These are phyloP conservation scores for Novymonas esmeraldas DNA, from an alignment of 208 protist species.

Conservation along the genomic window DNA sequence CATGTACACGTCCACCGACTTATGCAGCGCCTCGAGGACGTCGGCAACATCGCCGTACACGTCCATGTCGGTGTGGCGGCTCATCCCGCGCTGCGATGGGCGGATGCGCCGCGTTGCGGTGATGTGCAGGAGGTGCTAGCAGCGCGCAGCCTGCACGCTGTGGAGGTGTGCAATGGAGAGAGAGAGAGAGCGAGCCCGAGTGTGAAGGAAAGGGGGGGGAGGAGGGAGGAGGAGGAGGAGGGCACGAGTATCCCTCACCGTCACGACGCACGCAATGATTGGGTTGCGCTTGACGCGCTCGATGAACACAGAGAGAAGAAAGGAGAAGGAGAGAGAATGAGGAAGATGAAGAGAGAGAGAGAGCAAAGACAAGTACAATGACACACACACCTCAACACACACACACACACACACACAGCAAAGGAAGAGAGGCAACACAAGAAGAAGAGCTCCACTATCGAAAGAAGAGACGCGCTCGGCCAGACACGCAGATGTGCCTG, in stretches of 20 bases:
- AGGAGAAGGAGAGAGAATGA: conserved; percentile 14
- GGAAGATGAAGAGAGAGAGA: conserved; percentile 5
- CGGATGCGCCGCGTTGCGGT: too few species aligned
- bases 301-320: conserved; percentile 6
- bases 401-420: background rate
- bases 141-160: background rate
- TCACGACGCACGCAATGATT: too few species aligned
- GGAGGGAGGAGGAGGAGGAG: background rate
- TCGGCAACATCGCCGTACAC: conserved; percentile 29
- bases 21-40: conserved; percentile 31
- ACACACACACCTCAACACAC: background rate
- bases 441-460: background rate
- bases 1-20: conserved; percentile 26
- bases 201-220: background rate
- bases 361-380: background rate
- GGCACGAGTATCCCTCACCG: background rate
- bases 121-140: too few species aligned
- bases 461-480: background rate
- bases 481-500: too few species aligned
- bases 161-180: background rate
- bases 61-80: conserved; percentile 12
- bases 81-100: too few species aligned
- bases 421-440: background rate
- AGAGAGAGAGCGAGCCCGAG: background rate
- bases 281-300: too few species aligned